These are phyloP conservation scores for Chaetomiaceae sp. DNA, from an alignment of 2,329 filamentous ascomycete genomes.

Conservation along the genomic window DNA sequence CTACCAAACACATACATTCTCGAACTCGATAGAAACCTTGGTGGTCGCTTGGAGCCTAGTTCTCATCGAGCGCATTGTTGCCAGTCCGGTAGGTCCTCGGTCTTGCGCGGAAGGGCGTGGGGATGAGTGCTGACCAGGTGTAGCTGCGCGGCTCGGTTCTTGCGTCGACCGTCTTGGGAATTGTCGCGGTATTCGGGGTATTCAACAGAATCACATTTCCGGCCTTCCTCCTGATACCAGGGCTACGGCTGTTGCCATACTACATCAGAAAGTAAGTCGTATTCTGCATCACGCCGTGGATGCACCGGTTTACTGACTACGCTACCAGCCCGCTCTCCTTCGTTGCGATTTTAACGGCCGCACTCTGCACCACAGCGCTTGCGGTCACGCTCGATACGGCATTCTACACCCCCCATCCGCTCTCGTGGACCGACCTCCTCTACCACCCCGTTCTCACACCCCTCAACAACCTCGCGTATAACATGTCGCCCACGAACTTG, in stretches of 20 bases:
- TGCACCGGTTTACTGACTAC: constrained; percentile 4
- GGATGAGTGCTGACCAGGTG: constrained; percentile 23
- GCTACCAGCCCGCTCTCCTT: constrained; percentile 52
- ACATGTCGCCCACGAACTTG: constrained; percentile 62
- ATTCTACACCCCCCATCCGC: constrained; percentile 64
- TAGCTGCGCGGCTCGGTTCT: constrained; percentile 70
- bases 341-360: constrained; percentile 57
- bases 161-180: constrained; percentile 70
- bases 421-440: constrained; percentile 60
- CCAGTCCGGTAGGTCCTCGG: constrained; percentile 58
- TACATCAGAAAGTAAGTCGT: constrained; percentile 70
- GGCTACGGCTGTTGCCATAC: constrained; percentile 75
- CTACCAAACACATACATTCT: constrained; percentile 96
- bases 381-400: constrained; percentile 79
- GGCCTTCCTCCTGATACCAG: constrained; percentile 81
- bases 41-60: constrained; percentile 91
- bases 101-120: background rate
- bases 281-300: constrained; percentile 14
- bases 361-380: constrained; percentile 59
- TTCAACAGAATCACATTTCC: constrained; percentile 98
- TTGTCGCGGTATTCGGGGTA: constrained; percentile 75
- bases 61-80: constrained; percentile 77
- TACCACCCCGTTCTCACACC: constrained; percentile 65
- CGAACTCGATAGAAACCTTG: constrained; percentile 92
- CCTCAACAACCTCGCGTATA: constrained; percentile 72